These are phyloP conservation scores for Asparagopsis taxiformis DNA, from an alignment of 31 red algal genomes.

Conservation along the genomic window DNA sequence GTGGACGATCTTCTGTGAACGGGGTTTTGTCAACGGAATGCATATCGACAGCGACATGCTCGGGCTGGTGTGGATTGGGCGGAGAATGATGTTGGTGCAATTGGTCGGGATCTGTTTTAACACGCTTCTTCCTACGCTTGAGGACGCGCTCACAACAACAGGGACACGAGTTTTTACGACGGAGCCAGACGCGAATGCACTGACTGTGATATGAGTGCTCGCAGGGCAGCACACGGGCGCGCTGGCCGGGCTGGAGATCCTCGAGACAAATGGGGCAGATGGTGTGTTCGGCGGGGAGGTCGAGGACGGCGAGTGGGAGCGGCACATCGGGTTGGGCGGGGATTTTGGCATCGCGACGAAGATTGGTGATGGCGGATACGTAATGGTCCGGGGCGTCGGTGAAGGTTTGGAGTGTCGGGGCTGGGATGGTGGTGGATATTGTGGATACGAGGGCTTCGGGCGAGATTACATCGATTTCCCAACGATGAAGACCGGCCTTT, in stretches of 20 bases:
- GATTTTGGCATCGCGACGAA: slow-evolving; percentile 11
- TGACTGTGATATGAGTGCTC: slow-evolving; percentile 46
- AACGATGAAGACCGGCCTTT: slow-evolving; percentile 43
- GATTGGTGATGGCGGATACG: slow-evolving; percentile 14
- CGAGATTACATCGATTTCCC: slow-evolving; percentile 43
- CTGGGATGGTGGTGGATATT: slow-evolving; percentile 10
- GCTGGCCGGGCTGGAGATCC: slow-evolving; percentile 25
- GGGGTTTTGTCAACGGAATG: no score
- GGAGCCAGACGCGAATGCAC: slow-evolving; percentile 63
- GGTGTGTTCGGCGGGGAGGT: background rate
- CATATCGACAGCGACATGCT: no score
- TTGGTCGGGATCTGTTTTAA: no score
- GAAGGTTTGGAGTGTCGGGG: slow-evolving; percentile 9
- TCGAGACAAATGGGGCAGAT: slow-evolving; percentile 66
- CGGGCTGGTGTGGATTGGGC: no score
- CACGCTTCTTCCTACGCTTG: slow-evolving; percentile 8
- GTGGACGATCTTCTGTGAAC: slow-evolving; percentile 6
- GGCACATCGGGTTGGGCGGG: no score
- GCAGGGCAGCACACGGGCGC: slow-evolving; percentile 37
- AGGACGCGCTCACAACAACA: slow-evolving; percentile 48
- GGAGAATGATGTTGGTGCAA: no score
- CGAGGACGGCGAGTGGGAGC: no score
- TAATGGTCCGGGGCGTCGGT: slow-evolving; percentile 36
- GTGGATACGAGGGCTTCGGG: slow-evolving; percentile 40
- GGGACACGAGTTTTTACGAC: slow-evolving; percentile 67